Conservation (phyloP, 768 basidiomycete genomes). For the Megacollybia marginata region DNA sequence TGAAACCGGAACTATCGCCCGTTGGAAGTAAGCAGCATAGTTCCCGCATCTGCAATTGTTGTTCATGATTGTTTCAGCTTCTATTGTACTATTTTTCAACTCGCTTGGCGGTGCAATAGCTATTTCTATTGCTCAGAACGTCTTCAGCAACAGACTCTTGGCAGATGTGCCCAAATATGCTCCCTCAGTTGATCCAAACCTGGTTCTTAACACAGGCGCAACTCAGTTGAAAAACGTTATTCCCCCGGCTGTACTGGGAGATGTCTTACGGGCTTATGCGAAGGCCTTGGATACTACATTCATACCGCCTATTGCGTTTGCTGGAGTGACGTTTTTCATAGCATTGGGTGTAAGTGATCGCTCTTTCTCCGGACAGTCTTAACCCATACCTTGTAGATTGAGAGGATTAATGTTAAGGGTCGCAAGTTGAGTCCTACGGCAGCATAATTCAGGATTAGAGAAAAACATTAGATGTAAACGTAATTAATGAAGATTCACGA, state of each 20-base stretch:
- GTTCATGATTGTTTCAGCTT: neutral
- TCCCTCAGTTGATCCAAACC: neutral
- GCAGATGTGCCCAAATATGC: neutral
- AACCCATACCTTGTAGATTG: neutral
- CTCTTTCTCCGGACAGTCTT: neutral
- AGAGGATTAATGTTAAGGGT: neutral
- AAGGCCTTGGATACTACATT: conserved; percentile 3
- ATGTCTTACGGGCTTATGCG: neutral
- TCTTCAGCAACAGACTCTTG: conserved; percentile 4
- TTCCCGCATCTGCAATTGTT: neutral
- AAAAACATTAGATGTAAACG: no score
- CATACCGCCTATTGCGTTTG: neutral
- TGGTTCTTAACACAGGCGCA: neutral
- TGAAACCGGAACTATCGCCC: conserved; percentile 8
- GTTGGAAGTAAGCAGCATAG: conserved; percentile 3
- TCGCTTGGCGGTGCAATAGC: conserved; percentile 13
- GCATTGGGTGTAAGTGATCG: neutral
- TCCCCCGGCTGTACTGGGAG: neutral
- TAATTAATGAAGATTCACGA: neutral
- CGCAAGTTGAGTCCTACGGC: neutral
- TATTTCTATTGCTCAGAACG: conserved; percentile 13
- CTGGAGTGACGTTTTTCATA: neutral
- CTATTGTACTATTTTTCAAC: conserved; percentile 11
- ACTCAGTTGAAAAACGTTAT: neutral
- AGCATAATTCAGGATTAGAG: neutral